phyloP scores from a whole-genome alignment of 306 rosid species.

The Betula pendula region DNA sequence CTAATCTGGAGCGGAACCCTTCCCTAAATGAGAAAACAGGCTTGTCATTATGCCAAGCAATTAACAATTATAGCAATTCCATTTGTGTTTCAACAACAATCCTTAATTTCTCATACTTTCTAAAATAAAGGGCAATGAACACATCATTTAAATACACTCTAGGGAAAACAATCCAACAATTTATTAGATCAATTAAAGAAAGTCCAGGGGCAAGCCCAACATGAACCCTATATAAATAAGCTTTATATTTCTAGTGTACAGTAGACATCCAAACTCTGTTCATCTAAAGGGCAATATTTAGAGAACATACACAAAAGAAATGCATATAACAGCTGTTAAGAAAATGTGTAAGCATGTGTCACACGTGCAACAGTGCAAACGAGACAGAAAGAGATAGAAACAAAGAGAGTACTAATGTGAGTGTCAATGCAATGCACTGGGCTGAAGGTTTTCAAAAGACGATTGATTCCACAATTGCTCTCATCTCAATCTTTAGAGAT shows the following conservation, averaged over 20 bases:
- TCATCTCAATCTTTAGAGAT: not conserved
- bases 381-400: not conserved
- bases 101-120: slow-evolving; percentile 24
- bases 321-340: not conserved
- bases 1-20: slow-evolving; percentile 89
- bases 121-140: slow-evolving; percentile 14
- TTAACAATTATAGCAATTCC: slow-evolving; percentile 20
- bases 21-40: slow-evolving; percentile 57
- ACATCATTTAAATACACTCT: not conserved
- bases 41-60: slow-evolving; percentile 33
- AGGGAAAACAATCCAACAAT: not conserved
- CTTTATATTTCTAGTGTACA: not conserved
- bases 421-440: not conserved
- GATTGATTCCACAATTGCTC: not conserved
- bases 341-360: not conserved
- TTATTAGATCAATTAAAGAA: not conserved
- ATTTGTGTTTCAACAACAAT: slow-evolving; percentile 16
- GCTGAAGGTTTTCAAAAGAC: not conserved
- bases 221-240: not conserved
- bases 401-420: not conserved
- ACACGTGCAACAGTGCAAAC: not conserved
- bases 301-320: not conserved
- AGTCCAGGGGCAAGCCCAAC: slow-evolving; percentile 14
- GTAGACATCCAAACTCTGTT: slow-evolving; percentile 19
- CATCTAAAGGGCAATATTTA: slow-evolving; percentile 12